phyloP scores from a whole-genome alignment of 495 filamentous ascomycete genomes.

The Aspergillus diversus region DNA sequence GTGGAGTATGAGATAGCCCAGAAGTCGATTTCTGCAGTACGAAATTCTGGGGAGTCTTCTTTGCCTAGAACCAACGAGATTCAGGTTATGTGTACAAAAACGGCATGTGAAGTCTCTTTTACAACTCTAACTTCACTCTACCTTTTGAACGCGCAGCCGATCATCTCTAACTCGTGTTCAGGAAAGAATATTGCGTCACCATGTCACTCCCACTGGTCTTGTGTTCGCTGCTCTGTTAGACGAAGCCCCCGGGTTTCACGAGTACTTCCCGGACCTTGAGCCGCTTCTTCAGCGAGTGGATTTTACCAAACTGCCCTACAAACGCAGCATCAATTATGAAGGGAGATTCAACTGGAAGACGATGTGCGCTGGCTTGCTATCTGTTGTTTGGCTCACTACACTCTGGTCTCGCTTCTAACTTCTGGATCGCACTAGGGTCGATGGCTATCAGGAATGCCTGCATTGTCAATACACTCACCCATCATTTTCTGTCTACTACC shows the following conservation, averaged over 20 bases:
- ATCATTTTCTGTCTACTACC: constrained; percentile 61
- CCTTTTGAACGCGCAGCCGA: not conserved
- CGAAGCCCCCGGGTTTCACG: constrained; percentile 54
- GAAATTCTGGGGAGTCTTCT: constrained; percentile 35
- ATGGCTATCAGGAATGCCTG: constrained; percentile 65
- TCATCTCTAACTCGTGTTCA: constrained; percentile 16
- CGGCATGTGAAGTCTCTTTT: constrained; percentile 21
- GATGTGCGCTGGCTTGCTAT: constrained; percentile 44
- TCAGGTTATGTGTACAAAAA: constrained; percentile 47
- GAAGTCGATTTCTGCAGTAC: constrained; percentile 49
- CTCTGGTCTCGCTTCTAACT: not conserved
- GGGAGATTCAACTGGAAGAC: constrained; percentile 68
- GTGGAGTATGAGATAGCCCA: constrained; percentile 61
- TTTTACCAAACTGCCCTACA: constrained; percentile 59
- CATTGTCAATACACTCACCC: constrained; percentile 68
- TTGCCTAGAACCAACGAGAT: constrained; percentile 39
- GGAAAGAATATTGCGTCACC: constrained; percentile 38
- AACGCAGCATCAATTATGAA: constrained; percentile 59
- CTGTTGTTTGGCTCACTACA: not conserved
- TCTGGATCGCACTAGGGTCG: constrained; percentile 45
- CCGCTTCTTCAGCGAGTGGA: constrained; percentile 54
- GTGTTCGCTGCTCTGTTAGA: constrained; percentile 57
- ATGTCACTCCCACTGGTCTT: constrained; percentile 58
- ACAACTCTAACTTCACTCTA: too few relatives aligned
- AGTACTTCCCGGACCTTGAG: constrained; percentile 60